Percentiles rank a stretch among this genome's conserved stretches.
Evolutionary conservation across 768 basidiomycete genomes (phyloP).

Genomic region (Suillus bovinus): DNA sequence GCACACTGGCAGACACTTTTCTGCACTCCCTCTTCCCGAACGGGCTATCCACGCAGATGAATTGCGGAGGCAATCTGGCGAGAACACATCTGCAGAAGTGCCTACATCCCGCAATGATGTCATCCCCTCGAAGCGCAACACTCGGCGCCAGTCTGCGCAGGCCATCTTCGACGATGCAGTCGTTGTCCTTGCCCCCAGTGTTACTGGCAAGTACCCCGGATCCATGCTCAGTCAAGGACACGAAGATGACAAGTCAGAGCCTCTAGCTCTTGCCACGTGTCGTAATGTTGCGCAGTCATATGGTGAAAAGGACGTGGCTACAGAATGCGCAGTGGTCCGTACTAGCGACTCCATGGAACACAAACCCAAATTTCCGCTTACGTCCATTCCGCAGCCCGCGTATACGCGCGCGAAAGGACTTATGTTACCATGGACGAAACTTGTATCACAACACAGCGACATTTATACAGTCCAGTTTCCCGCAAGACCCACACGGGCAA

Average conservation of each 20-base stretch:
- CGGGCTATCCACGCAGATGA: conserved; percentile 17
- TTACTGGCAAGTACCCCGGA: conserved; percentile 29
- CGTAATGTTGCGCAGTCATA: conserved; percentile 4
- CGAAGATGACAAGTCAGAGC: conserved; percentile 27
- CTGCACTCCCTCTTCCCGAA: conserved; percentile 44
- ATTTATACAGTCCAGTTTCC: conserved; percentile 9
- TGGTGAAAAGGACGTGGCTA: conserved; percentile 16
- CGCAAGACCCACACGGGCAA: conserved; percentile 8
- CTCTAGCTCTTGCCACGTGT: conserved; percentile 22
- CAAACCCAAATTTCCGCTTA: conserved; percentile 32
- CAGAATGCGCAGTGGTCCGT: conserved; percentile 9
- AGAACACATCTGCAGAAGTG: conserved; percentile 16
- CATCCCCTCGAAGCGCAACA: conserved; percentile 15
- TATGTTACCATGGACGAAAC: conserved; percentile 26
- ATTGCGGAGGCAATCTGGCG: conserved; percentile 16
- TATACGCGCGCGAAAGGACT: conserved; percentile 11
- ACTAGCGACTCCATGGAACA: conserved; percentile 28
- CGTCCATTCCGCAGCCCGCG: conserved; percentile 17
- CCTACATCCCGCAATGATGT: conserved; percentile 4
- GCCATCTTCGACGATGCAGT: conserved; percentile 44
- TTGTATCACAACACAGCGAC: conserved; percentile 13
- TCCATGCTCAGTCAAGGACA: conserved; percentile 25
- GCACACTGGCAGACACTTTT: conserved; percentile 49
- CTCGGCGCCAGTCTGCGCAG: conserved; percentile 23
- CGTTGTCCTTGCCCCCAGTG: conserved; percentile 45